Base-by-base conservation (phyloP, 2,329 filamentous ascomycete species). In the Dendryphion nanum region DNA sequence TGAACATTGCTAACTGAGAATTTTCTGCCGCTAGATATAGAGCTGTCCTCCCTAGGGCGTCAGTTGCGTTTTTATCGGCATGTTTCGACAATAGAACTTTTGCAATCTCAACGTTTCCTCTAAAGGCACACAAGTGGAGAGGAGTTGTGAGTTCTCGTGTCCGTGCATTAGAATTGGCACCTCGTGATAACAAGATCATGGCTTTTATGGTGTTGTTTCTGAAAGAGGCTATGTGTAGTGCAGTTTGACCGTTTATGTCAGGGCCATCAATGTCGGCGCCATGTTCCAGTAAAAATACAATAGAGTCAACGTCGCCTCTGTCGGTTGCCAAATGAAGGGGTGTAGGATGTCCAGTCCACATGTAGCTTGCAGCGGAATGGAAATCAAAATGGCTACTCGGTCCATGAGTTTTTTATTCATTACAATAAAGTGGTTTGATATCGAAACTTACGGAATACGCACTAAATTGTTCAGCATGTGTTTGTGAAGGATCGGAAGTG, bases 341-440 rank as follows among this genome's bases (percentile, higher is more conserved):
- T 12, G 29, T 10, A n/a, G n/a, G n/a, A n/a, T n/a, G n/a, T n/a
- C n/a, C n/a, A n/a, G n/a, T 30, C 15, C 29, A 8, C 15, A 7
- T 7, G 29, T 10, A 7, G 7, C 8, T 10, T 7, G 15, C 29
- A 26, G 23, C 8, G 8, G 23, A 30, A 8, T 30, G 23, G 8
- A 26, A n/a, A 26, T 26, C 8, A n/a, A 46, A 35, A 30, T 30
- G 29, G 15, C 16, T 30, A 10, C 8, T 30, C 29, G 8, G 16
- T 10, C 8, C 8, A 8, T 30, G 8, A 30, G 29, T 30, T 10
- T 7, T 16, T 10, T 10, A 15, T 10, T 30, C 29, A 7, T 10
- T 7, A 7, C 29, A 16, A 30, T 30, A 30, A 30, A 30, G 29
- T 30, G 8, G 8, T 30, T 7, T 26, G 23, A 30, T 30, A 16